A percentile compares a stretch with the other conserved stretches of the same genome.
Evolutionary conservation across 106 monocot genomes (phyloP).

Genomic region (Dactylorhiza incarnata): DNA sequence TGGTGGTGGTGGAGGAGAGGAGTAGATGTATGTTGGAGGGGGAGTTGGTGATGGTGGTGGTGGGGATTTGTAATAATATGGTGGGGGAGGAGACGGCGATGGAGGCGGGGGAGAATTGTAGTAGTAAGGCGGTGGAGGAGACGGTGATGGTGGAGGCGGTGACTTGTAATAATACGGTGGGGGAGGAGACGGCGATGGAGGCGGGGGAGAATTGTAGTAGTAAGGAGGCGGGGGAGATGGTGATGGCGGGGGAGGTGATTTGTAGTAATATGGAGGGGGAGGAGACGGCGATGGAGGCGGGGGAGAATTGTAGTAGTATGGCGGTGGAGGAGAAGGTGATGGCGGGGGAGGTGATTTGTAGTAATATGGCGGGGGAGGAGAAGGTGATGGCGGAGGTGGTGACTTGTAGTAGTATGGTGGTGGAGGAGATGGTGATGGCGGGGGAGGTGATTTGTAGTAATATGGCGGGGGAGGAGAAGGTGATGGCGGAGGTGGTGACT

Average conservation of each 20-base stretch:
- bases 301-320: background rate
- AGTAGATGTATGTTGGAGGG: slow-evolving; percentile 16
- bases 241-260: slow-evolving; percentile 6
- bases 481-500: slow-evolving; percentile 13
- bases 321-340: slow-evolving; percentile 3
- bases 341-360: slow-evolving; percentile 4
- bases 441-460: slow-evolving; percentile 16
- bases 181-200: slow-evolving; percentile 7
- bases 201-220: slow-evolving; percentile 24
- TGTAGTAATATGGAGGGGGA: slow-evolving; percentile 9
- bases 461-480: slow-evolving; percentile 3
- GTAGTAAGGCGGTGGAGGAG: slow-evolving; percentile 23
- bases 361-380: slow-evolving; percentile 1
- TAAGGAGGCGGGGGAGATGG: background rate
- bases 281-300: background rate
- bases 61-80: slow-evolving; percentile 19
- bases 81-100: slow-evolving; percentile 15
- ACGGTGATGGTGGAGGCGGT: background rate
- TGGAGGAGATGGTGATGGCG: background rate
- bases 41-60: slow-evolving; percentile 20
- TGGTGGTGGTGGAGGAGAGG: slow-evolving; percentile 21
- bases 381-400: background rate
- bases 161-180: slow-evolving; percentile 25
- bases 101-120: slow-evolving; percentile 33
- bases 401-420: no score